These are phyloP conservation scores for Pseudonectria buxi DNA, from an alignment of 2,329 filamentous ascomycete genomes.

Conservation along the genomic window DNA sequence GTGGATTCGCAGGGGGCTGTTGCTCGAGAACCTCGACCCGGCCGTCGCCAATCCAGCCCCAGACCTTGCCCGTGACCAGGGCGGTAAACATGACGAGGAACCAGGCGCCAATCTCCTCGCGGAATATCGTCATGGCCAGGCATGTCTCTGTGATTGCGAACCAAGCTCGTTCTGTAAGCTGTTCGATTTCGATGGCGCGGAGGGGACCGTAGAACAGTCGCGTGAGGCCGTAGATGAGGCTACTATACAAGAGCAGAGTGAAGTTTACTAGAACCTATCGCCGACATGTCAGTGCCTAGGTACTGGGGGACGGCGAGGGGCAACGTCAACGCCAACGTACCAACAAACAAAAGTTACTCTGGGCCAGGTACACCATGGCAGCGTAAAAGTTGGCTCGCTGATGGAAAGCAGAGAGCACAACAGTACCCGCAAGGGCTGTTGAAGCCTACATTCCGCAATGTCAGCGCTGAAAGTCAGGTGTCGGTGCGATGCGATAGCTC, in stretches of 20 bases:
- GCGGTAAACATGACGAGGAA: slow-evolving; percentile 95
- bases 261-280: slow-evolving; percentile 82
- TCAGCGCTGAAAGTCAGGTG: slow-evolving; percentile 11
- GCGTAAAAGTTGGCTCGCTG: slow-evolving; percentile 98
- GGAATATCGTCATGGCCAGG: slow-evolving; percentile 95
- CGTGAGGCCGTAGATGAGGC: slow-evolving; percentile 80
- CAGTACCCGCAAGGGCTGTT: slow-evolving; percentile 72
- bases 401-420: slow-evolving; percentile 85
- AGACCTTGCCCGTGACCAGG: slow-evolving; percentile 88
- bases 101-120: slow-evolving; percentile 89
- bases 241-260: slow-evolving; percentile 71
- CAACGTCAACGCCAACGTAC: slow-evolving; percentile 41
- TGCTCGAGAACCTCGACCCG: slow-evolving; percentile 92
- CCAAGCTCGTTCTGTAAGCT: slow-evolving; percentile 96
- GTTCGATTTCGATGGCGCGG: slow-evolving; percentile 90
- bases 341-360: slow-evolving; percentile 93
- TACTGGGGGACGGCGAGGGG: neutral
- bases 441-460: slow-evolving; percentile 53
- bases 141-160: slow-evolving; percentile 96
- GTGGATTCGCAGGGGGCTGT: slow-evolving; percentile 82
- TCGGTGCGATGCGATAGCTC: slow-evolving; percentile 14
- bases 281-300: slow-evolving; percentile 6
- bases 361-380: slow-evolving; percentile 90
- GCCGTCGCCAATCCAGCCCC: slow-evolving; percentile 97
- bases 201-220: slow-evolving; percentile 84